Evolutionary conservation across 75 land plant genomes (phyloP).

Genomic region (Cunninghamia lanceolata): DNA sequence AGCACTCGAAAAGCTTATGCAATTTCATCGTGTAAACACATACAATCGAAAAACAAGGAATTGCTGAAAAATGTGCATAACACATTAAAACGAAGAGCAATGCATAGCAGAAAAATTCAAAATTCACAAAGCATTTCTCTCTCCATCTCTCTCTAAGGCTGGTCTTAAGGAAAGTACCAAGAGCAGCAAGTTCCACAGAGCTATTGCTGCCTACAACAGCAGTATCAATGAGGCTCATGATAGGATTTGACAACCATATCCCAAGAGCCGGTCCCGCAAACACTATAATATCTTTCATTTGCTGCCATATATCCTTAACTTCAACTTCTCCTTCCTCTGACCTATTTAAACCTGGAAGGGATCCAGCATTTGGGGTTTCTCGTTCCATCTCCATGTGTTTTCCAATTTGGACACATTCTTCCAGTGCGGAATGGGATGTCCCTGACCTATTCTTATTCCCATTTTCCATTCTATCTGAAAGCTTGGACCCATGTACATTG

Average conservation of each 20-base stretch:
- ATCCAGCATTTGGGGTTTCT: background rate
- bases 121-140: background rate
- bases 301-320: conserved; percentile 27
- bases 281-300: conserved; percentile 24
- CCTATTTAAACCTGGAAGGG: background rate
- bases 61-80: background rate
- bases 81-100: background rate
- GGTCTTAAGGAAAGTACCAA: conserved; percentile 23
- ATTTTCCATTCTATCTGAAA: background rate
- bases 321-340: background rate
- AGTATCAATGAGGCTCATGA: conserved; percentile 47
- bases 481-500: background rate
- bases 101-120: background rate
- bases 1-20: background rate
- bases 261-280: conserved; percentile 56
- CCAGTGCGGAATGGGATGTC: background rate
- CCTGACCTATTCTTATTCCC: background rate
- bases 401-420: background rate
- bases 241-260: conserved; percentile 42
- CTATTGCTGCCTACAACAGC: conserved; percentile 40
- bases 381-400: background rate
- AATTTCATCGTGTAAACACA: background rate
- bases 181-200: conserved; percentile 50
- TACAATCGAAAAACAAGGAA: background rate
- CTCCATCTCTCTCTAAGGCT: background rate